phyloP scores from a whole-genome alignment of 2,329 filamentous ascomycete genomes.

The Beauveria scarabaeidicola region DNA sequence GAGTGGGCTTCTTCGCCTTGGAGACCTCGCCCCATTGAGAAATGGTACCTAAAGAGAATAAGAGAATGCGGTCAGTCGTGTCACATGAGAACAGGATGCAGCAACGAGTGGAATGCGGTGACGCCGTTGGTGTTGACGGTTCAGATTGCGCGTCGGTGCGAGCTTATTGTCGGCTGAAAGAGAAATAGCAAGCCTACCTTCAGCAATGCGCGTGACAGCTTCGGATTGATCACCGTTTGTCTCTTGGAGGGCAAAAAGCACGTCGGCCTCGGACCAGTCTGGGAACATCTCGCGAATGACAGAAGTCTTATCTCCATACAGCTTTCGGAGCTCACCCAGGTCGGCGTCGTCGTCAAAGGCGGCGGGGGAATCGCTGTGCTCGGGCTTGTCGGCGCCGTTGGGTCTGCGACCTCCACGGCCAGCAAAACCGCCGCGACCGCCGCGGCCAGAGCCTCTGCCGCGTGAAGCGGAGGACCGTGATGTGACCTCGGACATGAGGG shows the following conservation, averaged over 20 bases:
- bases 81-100: neutral
- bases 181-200: conserved; percentile 45
- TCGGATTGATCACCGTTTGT: conserved; percentile 68
- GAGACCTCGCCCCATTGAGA: conserved; percentile 80
- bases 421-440: conserved; percentile 69
- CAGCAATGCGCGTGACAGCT: conserved; percentile 69
- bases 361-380: conserved; percentile 48
- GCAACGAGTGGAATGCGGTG: neutral
- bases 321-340: conserved; percentile 84
- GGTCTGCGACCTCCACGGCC: conserved; percentile 64
- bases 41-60: conserved; percentile 53
- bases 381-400: conserved; percentile 58
- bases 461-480: conserved; percentile 73
- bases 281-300: conserved; percentile 89
- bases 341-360: conserved; percentile 76
- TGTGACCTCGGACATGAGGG: conserved; percentile 88
- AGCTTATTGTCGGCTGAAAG: neutral
- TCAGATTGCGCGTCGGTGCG: neutral
- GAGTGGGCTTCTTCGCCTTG: conserved; percentile 56
- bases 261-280: conserved; percentile 90
- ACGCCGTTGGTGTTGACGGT: neutral
- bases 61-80: conserved; percentile 20
- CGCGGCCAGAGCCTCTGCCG: conserved; percentile 83
- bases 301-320: conserved; percentile 69
- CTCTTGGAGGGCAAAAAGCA: conserved; percentile 88